Evolutionary conservation across 208 protist genomes (phyloP).

Genomic region (Wallacemonas sp.): DNA sequence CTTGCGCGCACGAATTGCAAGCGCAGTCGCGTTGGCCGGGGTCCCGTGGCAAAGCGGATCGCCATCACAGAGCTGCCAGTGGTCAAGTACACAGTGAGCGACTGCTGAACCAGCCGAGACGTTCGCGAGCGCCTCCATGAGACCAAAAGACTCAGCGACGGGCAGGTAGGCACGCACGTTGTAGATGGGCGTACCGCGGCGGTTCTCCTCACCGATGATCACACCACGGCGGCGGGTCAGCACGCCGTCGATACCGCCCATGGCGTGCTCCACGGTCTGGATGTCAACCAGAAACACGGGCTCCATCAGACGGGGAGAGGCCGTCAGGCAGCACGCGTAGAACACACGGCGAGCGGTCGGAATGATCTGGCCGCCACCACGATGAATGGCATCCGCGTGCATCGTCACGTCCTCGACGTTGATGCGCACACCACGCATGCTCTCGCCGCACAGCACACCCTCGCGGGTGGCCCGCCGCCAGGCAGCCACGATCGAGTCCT

Average conservation of each 20-base stretch:
- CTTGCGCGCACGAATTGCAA: conserved; percentile 95
- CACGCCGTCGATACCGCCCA: conserved; percentile 96
- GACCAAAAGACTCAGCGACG: conserved; percentile 99
- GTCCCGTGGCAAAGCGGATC: conserved; percentile 80
- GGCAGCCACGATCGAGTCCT: conserved; percentile 95
- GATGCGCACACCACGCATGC: conserved; percentile 96
- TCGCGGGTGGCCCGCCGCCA: conserved; percentile 96
- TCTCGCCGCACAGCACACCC: conserved; percentile 95
- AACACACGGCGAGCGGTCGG: conserved; percentile 94
- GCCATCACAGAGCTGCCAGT: conserved; percentile 94
- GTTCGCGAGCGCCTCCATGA: conserved; percentile 95
- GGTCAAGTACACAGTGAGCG: conserved; percentile 99
- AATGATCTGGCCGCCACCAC: conserved; percentile 98
- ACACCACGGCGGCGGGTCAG: conserved; percentile 96
- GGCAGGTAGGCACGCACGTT: conserved; percentile 98
- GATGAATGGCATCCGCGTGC: conserved; percentile 99
- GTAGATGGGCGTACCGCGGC: conserved; percentile 96
- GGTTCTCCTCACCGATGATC: conserved; percentile 96
- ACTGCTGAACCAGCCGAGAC: conserved; percentile 94
- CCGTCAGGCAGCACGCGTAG: conserved; percentile 94
- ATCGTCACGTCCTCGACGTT: conserved; percentile 98
- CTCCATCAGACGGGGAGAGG: conserved; percentile 95
- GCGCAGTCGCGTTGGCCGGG: conserved; percentile 74
- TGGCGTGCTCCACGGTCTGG: conserved; percentile 93
- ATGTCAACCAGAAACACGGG: conserved; percentile 98